These are phyloP conservation scores for Marasmius fiardii DNA, from an alignment of 1,284 basidiomycete genomes.

Conservation along the genomic window DNA sequence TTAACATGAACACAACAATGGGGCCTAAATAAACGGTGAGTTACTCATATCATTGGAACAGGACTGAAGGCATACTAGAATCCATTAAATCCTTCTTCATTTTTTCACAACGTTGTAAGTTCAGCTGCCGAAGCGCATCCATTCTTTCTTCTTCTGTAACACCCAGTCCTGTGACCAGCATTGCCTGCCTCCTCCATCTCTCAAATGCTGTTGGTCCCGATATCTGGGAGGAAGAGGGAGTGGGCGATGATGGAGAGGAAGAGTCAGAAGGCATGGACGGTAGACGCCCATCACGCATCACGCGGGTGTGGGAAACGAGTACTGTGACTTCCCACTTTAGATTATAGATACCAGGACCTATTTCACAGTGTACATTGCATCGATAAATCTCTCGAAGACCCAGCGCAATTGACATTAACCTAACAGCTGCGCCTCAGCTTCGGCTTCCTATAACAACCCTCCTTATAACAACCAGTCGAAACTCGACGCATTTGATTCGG, in stretches of 20 bases:
- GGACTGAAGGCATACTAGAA: constrained; percentile 33
- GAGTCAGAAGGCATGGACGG: neutral
- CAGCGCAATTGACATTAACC: too few species aligned
- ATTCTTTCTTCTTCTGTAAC: constrained; percentile 48
- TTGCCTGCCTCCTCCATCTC: constrained; percentile 52
- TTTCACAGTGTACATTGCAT: too few species aligned
- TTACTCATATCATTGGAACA: neutral
- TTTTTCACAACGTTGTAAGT: constrained; percentile 50
- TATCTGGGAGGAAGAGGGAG: neutral
- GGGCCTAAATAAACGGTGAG: constrained; percentile 56
- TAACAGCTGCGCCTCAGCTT: too few species aligned
- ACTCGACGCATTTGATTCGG: too few species aligned
- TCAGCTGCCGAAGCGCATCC: constrained; percentile 37
- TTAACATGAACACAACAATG: constrained; percentile 83
- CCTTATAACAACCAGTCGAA: too few species aligned
- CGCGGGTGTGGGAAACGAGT: too few species aligned
- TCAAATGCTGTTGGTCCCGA: constrained; percentile 35
- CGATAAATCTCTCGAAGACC: too few species aligned
- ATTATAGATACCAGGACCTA: too few species aligned
- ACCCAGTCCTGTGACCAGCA: constrained; percentile 55
- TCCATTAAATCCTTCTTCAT: constrained; percentile 57
- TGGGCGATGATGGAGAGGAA: constrained; percentile 4
- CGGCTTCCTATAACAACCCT: too few species aligned
- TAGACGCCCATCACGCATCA: too few species aligned
- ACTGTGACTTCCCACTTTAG: too few species aligned